These are phyloP conservation scores for Phytophthora fragariae DNA, from an alignment of 352 stramenopile species.

Conservation along the genomic window DNA sequence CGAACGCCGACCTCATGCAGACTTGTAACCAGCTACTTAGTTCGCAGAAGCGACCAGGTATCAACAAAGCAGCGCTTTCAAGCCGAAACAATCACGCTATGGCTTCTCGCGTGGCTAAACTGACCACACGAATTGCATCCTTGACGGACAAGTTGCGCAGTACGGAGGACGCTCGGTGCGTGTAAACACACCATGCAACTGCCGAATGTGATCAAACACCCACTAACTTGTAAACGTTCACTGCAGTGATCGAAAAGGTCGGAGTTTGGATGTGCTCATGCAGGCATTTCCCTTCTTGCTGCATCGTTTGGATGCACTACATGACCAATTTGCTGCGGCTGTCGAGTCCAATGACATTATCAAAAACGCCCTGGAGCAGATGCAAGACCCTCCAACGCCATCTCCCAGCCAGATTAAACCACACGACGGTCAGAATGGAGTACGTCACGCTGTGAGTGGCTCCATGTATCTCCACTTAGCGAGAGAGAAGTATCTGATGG, in stretches of 20 bases:
- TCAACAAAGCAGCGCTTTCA: slow-evolving; percentile 7
- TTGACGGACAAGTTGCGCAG: slow-evolving; percentile 47
- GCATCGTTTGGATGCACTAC: slow-evolving; percentile 54
- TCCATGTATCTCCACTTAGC: slow-evolving; percentile 50
- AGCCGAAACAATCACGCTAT: slow-evolving; percentile 10
- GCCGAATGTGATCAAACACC: not conserved
- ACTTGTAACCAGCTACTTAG: slow-evolving; percentile 40
- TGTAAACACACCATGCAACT: not conserved
- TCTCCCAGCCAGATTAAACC: slow-evolving; percentile 8
- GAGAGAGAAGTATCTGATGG: slow-evolving; percentile 55
- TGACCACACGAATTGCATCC: slow-evolving; percentile 32
- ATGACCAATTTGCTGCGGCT: slow-evolving; percentile 54
- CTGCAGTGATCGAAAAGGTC: slow-evolving; percentile 52
- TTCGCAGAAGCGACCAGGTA: slow-evolving; percentile 14
- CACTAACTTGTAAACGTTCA: slow-evolving; percentile 4
- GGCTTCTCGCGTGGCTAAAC: slow-evolving; percentile 15
- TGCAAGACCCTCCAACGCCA: slow-evolving; percentile 22
- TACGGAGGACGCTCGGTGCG: slow-evolving; percentile 51
- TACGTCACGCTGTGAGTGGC: slow-evolving; percentile 6
- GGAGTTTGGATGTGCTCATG: slow-evolving; percentile 55
- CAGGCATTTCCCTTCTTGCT: slow-evolving; percentile 50
- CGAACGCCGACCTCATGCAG: slow-evolving; percentile 43
- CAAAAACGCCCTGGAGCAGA: slow-evolving; percentile 54
- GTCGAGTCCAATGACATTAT: slow-evolving; percentile 66
- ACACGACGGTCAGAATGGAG: not conserved